Evolutionary conservation across 805 yeast species (phyloP).

Genomic region (Yarrowia sp.): DNA sequence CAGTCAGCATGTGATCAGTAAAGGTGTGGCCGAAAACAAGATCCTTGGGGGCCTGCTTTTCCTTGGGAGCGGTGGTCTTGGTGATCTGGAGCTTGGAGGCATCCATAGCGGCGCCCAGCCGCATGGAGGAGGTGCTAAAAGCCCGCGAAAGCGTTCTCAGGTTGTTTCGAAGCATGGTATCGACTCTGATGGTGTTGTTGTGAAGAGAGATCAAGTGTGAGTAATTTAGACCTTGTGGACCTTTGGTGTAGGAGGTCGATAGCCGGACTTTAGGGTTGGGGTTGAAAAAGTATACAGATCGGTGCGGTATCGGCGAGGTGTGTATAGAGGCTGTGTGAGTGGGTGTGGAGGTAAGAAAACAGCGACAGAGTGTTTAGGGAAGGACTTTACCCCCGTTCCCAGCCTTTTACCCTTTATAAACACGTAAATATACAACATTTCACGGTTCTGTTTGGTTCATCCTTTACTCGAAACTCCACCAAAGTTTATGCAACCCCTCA

Average conservation of each 20-base stretch:
- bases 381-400: too few relatives aligned
- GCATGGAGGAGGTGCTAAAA: conserved; percentile 8
- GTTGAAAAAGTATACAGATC: not conserved
- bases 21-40: conserved; percentile 70
- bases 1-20: conserved; percentile 83
- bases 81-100: conserved; percentile 52
- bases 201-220: not conserved
- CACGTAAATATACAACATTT: not conserved
- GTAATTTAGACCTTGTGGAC: not conserved
- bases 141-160: not conserved
- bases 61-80: conserved; percentile 49
- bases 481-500: not conserved
- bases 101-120: conserved; percentile 45
- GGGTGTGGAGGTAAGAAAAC: not conserved
- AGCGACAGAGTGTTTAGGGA: not conserved
- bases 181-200: not conserved
- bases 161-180: conserved; percentile 15
- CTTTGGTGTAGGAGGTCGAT: not conserved
- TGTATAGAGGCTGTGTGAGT: not conserved
- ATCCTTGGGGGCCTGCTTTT: conserved; percentile 55
- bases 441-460: not conserved
- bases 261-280: conserved; percentile 3
- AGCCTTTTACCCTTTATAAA: too few relatives aligned
- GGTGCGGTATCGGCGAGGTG: not conserved
- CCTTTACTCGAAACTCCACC: not conserved